phyloP scores from a whole-genome alignment of 2,329 filamentous ascomycete genomes.

The Aspergillus fumigatus region DNA sequence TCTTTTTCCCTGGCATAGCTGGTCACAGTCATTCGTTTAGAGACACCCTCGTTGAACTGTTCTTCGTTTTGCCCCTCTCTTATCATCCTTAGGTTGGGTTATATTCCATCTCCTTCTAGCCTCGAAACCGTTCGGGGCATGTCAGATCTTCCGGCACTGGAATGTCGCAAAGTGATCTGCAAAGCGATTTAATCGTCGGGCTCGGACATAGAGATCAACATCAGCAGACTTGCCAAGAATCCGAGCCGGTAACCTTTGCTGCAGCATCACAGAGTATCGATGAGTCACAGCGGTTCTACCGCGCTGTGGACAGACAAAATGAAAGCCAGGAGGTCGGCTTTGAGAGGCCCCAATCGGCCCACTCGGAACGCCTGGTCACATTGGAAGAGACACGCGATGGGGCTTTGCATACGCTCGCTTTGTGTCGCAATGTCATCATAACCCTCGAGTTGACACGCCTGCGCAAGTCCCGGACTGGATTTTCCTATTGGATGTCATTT shows the following conservation, averaged over 20 bases:
- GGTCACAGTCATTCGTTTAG: slow-evolving; percentile 11
- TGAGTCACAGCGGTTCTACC: slow-evolving; percentile 12
- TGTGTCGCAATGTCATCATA: slow-evolving; percentile 24
- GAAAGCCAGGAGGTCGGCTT: background rate
- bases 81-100: background rate
- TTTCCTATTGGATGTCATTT: slow-evolving; percentile 25
- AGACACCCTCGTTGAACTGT: slow-evolving; percentile 9
- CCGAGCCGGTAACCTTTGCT: background rate
- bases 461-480: slow-evolving; percentile 25
- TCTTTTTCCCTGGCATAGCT: slow-evolving; percentile 14
- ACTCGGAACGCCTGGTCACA: background rate
- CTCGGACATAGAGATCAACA: slow-evolving; percentile 1
- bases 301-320: slow-evolving; percentile 2
- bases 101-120: background rate
- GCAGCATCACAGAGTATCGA: background rate
- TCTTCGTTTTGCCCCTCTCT: background rate
- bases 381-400: slow-evolving; percentile 16
- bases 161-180: slow-evolving; percentile 9
- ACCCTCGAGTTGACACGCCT: slow-evolving; percentile 27
- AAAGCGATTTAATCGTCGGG: slow-evolving; percentile 1
- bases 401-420: slow-evolving; percentile 20
- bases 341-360: background rate
- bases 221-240: background rate
- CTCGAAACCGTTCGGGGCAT: background rate
- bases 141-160: background rate